phyloP scores from a whole-genome alignment of 495 filamentous ascomycete species.

The Elasticomyces elasticus region DNA sequence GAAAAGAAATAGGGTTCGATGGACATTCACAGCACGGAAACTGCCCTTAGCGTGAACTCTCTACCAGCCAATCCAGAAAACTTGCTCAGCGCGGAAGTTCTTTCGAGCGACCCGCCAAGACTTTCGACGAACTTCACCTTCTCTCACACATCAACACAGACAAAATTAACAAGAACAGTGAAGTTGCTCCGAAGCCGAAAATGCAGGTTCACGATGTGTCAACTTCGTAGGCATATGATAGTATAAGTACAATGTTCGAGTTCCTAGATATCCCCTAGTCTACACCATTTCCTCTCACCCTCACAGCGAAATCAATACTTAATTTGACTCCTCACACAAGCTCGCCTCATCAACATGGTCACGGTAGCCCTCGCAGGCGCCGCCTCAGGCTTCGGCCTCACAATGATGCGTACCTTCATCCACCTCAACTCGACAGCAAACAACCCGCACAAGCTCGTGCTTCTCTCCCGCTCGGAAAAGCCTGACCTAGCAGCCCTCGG shows the following conservation, averaged over 20 bases:
- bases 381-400: slow-evolving; percentile 18
- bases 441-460: slow-evolving; percentile 13
- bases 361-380: slow-evolving; percentile 19
- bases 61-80: slow-evolving; percentile 9
- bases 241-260: neutral
- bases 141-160: neutral
- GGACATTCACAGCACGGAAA: neutral
- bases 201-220: neutral
- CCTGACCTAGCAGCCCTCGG: slow-evolving; percentile 16
- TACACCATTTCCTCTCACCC: neutral
- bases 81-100: slow-evolving; percentile 7
- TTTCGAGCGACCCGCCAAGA: neutral
- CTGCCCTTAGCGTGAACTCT: neutral
- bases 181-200: neutral
- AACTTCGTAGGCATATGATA: too few species aligned
- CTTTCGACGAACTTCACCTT: neutral
- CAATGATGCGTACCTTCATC: slow-evolving; percentile 15
- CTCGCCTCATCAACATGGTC: slow-evolving; percentile 5
- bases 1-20: too few species aligned
- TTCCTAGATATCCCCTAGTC: neutral
- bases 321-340: too few species aligned
- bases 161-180: neutral
- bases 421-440: slow-evolving; percentile 7
- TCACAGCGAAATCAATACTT: neutral
- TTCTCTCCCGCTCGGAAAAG: slow-evolving; percentile 18